These are phyloP conservation scores for Dioscorea zingiberensis DNA, from an alignment of 106 monocot genomes.

Conservation along the genomic window DNA sequence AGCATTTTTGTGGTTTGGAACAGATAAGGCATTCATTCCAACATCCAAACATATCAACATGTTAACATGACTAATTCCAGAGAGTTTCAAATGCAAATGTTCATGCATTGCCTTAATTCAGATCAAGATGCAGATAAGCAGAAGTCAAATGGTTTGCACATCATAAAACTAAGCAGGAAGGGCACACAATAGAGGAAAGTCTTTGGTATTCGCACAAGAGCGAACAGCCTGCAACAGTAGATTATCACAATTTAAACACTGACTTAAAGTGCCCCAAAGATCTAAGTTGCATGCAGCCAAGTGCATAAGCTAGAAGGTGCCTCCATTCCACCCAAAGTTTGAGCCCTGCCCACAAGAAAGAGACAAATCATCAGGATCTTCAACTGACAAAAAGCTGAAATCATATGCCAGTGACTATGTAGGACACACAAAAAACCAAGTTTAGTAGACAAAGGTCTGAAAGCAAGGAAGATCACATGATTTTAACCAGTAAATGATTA, in stretches of 20 bases:
- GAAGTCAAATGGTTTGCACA: too few species aligned
- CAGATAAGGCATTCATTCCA: too few species aligned
- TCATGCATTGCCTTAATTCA: too few species aligned
- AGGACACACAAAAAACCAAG: background rate
- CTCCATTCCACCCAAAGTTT: slow-evolving; percentile 74
- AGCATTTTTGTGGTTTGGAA: too few species aligned
- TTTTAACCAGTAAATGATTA: slow-evolving; percentile 7
- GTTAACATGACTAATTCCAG: too few species aligned
- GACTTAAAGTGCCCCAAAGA: background rate
- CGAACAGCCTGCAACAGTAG: background rate
- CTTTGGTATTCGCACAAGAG: background rate
- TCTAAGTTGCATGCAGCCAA: background rate
- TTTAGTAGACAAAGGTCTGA: background rate
- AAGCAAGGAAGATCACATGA: background rate
- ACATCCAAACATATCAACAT: too few species aligned
- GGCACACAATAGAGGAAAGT: too few species aligned
- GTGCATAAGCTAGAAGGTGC: slow-evolving; percentile 35
- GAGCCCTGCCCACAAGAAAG: slow-evolving; percentile 42
- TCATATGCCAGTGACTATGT: background rate
- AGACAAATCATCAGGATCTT: background rate
- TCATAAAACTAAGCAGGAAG: too few species aligned
- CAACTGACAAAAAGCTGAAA: background rate
- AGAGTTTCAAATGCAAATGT: too few species aligned
- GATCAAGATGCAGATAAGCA: too few species aligned
- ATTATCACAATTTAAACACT: background rate